Percentiles rank a stretch among this genome's conserved stretches.
Evolutionary conservation across 129 eudicot genomes (phyloP).

Genomic region (Logfia minima): DNA sequence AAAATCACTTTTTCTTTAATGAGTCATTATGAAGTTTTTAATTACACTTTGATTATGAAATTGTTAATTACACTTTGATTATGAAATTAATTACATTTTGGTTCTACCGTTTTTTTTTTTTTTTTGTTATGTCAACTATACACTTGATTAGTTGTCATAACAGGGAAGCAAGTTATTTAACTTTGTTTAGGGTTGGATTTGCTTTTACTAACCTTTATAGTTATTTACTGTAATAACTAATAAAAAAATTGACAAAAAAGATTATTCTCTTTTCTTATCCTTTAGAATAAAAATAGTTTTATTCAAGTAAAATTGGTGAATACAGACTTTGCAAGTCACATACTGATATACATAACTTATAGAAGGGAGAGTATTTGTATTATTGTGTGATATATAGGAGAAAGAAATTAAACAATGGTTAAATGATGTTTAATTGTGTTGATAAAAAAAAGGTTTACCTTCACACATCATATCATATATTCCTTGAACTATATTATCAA

Average conservation of each 20-base stretch:
- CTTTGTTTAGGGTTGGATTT: slow-evolving; percentile 27
- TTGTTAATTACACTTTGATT: slow-evolving; percentile 10
- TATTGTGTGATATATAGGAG: too few species aligned
- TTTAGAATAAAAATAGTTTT: too few species aligned
- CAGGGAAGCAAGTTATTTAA: slow-evolving; percentile 25
- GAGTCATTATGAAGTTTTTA: slow-evolving; percentile 23
- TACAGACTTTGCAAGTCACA: too few species aligned
- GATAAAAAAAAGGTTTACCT: too few species aligned
- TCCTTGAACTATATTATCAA: too few species aligned
- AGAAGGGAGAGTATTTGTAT: too few species aligned
- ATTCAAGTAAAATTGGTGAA: too few species aligned
- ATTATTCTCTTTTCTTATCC: background rate
- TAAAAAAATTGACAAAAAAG: background rate
- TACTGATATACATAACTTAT: too few species aligned
- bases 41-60: slow-evolving; percentile 10
- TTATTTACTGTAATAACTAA: background rate
- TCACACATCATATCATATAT: too few species aligned
- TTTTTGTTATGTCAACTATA: slow-evolving; percentile 20
- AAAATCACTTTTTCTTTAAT: slow-evolving; percentile 26
- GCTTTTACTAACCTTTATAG: slow-evolving; percentile 20
- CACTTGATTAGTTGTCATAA: slow-evolving; percentile 34
- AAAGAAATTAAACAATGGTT: too few species aligned
- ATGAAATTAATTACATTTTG: too few species aligned
- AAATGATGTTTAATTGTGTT: too few species aligned
- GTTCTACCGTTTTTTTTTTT: slow-evolving; percentile 23